phyloP scores from a whole-genome alignment of 345 rosid species.

The Arabidopsis arenosa region DNA sequence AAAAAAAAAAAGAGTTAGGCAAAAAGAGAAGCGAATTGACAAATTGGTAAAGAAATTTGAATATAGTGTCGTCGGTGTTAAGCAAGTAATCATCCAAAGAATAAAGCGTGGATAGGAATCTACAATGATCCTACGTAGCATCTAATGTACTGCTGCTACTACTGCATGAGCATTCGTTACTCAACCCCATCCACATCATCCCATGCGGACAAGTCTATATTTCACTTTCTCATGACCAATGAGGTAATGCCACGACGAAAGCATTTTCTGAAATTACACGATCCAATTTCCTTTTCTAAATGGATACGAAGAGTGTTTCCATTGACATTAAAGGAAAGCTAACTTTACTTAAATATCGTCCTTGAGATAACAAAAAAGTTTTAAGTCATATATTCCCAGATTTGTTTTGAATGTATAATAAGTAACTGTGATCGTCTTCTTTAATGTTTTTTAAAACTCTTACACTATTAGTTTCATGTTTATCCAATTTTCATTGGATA shows the following conservation, averaged over 20 bases:
- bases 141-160: background rate
- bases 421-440: too few species aligned
- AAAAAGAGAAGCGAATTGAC: slow-evolving; percentile 22
- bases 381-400: too few species aligned
- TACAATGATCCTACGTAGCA: slow-evolving; percentile 41
- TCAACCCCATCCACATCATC: slow-evolving; percentile 38
- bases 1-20: background rate
- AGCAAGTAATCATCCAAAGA: slow-evolving; percentile 18
- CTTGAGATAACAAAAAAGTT: too few species aligned
- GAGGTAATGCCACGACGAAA: background rate
- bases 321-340: slow-evolving; percentile 21
- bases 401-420: too few species aligned
- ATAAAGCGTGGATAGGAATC: slow-evolving; percentile 27
- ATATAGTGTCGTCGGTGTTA: slow-evolving; percentile 14
- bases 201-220: slow-evolving; percentile 11
- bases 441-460: background rate
- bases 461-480: background rate
- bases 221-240: slow-evolving; percentile 14
- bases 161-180: slow-evolving; percentile 38
- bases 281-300: slow-evolving; percentile 6
- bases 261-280: background rate
- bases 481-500: slow-evolving; percentile 10
- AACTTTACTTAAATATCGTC: too few species aligned
- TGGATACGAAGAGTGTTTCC: slow-evolving; percentile 30
- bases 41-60: slow-evolving; percentile 3